Evolutionary conservation across 2,329 filamentous ascomycete species (phyloP), one percentile per base, ranked within the genome.

Genomic region (Curvularia sp.): DNA sequence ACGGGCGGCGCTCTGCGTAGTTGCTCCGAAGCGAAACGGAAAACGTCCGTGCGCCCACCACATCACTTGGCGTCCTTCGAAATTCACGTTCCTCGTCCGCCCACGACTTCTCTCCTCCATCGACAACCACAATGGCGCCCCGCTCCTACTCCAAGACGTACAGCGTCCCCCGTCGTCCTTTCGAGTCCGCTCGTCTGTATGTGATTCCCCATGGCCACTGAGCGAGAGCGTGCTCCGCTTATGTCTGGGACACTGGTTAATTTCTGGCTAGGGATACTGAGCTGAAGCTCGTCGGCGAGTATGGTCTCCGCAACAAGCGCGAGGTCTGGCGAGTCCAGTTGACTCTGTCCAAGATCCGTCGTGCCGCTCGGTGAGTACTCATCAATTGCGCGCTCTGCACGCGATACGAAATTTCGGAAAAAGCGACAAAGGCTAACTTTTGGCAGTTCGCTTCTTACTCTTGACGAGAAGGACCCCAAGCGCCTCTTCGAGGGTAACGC

Each of bases 401-500:
- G 41, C 55, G 60, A 55, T 50, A 35, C 51, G 60, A 56, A 58
- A 44, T 53, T 30, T 50, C 48, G 33, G 22, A 50, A 50, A 18
- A 38, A 49, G 38, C 26, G 46, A 49, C 49, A n/a, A 43, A 9
- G 31, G 33, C 59, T 71, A 60, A 73, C 63, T 13, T 47, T 53
- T 50, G 51, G 58, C 79, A 97, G 94, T 97, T 91, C 98, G 88
- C 93, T 99, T 80, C 90, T 99, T 82, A 99, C 95, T 78, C 92
- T 99, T 81, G 95, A 99, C 80, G 95, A 99, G 88, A 99, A 99
- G 88, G 95, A 99, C 86, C 95, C 95, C 83, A 98, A 98, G 90
- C 93, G 95, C 85, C 93, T 99, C 74, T 99, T 99, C 88, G 95
- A 99, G 89, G 95, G 95, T 85, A 99, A 99, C 84, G 95, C 95